Percentiles rank a stretch among this genome's conserved stretches.
phyloP scores from a whole-genome alignment of 768 basidiomycete species.

The Termitomyces sp. region DNA sequence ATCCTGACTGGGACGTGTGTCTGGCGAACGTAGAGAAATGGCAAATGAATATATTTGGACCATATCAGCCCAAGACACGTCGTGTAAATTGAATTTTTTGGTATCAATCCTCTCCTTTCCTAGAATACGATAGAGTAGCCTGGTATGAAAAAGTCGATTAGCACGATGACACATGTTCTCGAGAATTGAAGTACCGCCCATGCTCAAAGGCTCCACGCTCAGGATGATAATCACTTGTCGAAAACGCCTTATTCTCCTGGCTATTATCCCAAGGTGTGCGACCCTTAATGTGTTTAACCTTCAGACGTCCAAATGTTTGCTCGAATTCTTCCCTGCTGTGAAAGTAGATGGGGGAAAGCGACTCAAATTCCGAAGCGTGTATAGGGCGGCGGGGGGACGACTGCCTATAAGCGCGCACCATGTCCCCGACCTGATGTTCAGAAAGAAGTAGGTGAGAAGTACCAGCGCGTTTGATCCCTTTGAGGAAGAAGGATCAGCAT shows the following conservation, averaged over 20 bases:
- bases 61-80: constrained; percentile 30
- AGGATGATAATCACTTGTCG: constrained; percentile 19
- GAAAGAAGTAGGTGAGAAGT: constrained; percentile 46
- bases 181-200: constrained; percentile 33
- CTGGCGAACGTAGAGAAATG: constrained; percentile 32
- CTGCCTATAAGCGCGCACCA: constrained; percentile 19
- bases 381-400: constrained; percentile 17
- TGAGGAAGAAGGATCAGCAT: background rate
- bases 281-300: constrained; percentile 35
- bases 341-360: constrained; percentile 50
- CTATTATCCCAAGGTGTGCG: constrained; percentile 36
- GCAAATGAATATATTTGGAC: constrained; percentile 36
- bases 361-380: constrained; percentile 33
- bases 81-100: constrained; percentile 28
- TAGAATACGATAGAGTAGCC: constrained; percentile 32
- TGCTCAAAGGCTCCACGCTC: constrained; percentile 47
- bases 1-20: constrained; percentile 28
- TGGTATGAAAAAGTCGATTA: constrained; percentile 11
- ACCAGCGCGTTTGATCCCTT: constrained; percentile 44
- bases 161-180: background rate
- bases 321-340: constrained; percentile 26
- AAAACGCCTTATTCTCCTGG: constrained; percentile 40
- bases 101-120: constrained; percentile 20
- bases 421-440: constrained; percentile 25
- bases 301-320: constrained; percentile 38